Conservation (phyloP, 345 rosid genomes). For the Citrus unshiu region DNA sequence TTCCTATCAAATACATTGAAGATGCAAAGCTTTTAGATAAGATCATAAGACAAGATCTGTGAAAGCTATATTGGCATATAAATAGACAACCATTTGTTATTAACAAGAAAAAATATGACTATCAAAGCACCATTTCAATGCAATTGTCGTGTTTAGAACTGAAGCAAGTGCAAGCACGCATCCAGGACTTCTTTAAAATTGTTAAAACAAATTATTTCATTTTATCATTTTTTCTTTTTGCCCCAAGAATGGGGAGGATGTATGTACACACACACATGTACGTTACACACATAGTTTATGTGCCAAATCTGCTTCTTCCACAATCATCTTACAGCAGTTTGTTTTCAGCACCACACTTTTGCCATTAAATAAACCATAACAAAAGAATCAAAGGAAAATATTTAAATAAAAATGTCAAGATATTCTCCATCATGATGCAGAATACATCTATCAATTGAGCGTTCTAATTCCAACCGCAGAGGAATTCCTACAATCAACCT, state of each 20-base stretch:
- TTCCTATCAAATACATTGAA: not conserved
- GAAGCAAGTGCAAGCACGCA: not conserved
- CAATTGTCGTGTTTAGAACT: not conserved
- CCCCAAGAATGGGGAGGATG: too few species aligned
- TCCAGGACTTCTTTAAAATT: not conserved
- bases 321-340: not conserved
- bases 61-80: not conserved
- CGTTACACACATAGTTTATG: too few species aligned
- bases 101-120: not conserved
- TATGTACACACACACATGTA: too few species aligned
- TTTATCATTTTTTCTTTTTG: too few species aligned
- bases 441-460: not conserved
- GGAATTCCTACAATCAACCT: not conserved
- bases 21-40: not conserved
- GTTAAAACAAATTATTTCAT: too few species aligned
- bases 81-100: not conserved
- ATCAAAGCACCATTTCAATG: not conserved
- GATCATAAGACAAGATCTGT: not conserved
- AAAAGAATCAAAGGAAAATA: not conserved
- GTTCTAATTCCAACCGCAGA: not conserved
- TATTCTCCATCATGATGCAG: not conserved
- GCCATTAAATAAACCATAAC: not conserved
- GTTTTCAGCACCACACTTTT: not conserved
- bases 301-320: not conserved
- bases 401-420: not conserved